phyloP scores from a whole-genome alignment of 148 eudicot species.

The Drosera capensis region DNA sequence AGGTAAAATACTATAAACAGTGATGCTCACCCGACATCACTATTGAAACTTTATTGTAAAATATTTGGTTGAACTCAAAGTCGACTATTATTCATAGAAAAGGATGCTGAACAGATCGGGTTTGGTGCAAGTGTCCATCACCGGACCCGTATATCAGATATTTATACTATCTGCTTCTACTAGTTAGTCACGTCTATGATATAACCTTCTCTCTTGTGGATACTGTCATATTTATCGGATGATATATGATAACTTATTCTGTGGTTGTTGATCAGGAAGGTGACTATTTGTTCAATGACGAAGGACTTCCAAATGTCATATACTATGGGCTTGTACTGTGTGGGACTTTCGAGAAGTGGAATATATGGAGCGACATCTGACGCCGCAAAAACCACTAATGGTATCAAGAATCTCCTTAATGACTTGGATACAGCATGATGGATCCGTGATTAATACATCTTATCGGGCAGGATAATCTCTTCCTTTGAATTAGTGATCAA shows the following conservation, averaged over 20 bases:
- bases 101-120: too few species aligned
- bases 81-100: too few species aligned
- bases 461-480: too few species aligned
- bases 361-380: constrained; percentile 45
- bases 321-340: constrained; percentile 68
- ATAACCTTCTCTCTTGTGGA: too few species aligned
- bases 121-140: too few species aligned
- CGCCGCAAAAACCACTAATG: constrained; percentile 41
- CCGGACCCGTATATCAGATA: too few species aligned
- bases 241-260: not conserved
- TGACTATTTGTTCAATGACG: constrained; percentile 37
- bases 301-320: constrained; percentile 43
- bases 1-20: constrained; percentile 16
- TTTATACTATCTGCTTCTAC: too few species aligned
- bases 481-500: too few species aligned
- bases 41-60: not conserved
- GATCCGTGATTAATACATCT: too few species aligned
- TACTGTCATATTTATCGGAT: not conserved
- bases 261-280: constrained; percentile 31
- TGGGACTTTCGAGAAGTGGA: constrained; percentile 57
- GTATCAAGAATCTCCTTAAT: constrained; percentile 19
- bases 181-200: too few species aligned
- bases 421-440: too few species aligned
- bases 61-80: constrained; percentile 2
- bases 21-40: not conserved